Evolutionary conservation across 805 yeast genomes (phyloP), one percentile per base, ranked within the genome.

Genomic region (Nakazawaea ishiwadae): DNA sequence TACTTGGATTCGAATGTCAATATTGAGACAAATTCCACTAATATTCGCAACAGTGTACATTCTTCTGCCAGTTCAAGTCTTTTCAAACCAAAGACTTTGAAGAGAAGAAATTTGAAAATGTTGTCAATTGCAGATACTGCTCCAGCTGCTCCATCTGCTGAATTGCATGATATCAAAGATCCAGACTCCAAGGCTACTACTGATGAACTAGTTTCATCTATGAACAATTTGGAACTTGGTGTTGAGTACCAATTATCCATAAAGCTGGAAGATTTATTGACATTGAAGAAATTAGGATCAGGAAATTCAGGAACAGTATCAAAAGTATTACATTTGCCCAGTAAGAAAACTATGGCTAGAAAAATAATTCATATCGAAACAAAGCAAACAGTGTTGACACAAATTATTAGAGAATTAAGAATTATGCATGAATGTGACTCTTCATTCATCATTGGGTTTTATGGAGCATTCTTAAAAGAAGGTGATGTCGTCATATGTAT

Each of bases 221-320:
- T 75, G 40, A 71, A 72, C 35, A 71, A 68, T 46, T 57, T 73
- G 23, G 77, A 76, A 48, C 53, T 77, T 4, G 78, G 81, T 1
- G 64, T 77, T 33, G 81, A 76, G 51, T 73, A 73, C 50, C 69
- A 71, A 40, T 60, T 74, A 29, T 69, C 72, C 39, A 66, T 80
- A 35, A 69, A 70, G 40, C 72, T 73, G 31, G 79, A 78, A 32
- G 96, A 93, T 54, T 62, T 93, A 19, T 76, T 89, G 12, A 77
- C 80, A 26, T 59, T 93, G 39, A 80, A 86, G 45, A 80, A 79
- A 46, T 69, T 93, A 38, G 99, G 99, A 8, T 74, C 87, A 21
- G 99, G 99, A 10, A 90, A 87, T 57, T 88, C 96, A 10, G 99
- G 99, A 2, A 80, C 88, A 1, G 99, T 93, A 3, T 68, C 84